Evolutionary conservation across 192 early-diverging fungal species (phyloP), one percentile per base, ranked within the genome.

Genomic region (Mortierella hygrophila): DNA sequence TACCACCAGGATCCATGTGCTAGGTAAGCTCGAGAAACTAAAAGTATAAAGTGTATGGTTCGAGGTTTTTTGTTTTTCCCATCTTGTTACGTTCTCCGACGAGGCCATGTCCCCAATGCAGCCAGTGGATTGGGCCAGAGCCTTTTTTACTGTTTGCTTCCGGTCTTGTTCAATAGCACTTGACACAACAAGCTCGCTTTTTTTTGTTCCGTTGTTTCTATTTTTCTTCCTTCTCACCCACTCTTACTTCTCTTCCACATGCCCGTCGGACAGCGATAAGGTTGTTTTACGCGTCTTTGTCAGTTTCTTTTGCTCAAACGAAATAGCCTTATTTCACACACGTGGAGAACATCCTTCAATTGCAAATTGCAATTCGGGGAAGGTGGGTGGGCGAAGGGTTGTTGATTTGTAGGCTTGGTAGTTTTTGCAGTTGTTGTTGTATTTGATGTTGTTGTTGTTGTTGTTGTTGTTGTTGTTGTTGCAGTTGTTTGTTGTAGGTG

Each of bases 41-140:
- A 21, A 21, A 23, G n/a, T 0, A 57, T 26, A 18, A n/a, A 10
- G 29, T 11, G 26, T 32, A 32, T 65, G n/a, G 55, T 5, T 26
- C 1, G 55, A 57, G 21, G 38, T 10, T 11, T 32, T 65, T 3
- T 32, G 13, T 29, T 15, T 15, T 65, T 57, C 55, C n/a, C n/a
- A 7, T 13, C 26, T 11, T 32, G 47, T 32, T 23, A 55, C 35
- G 46, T 23, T 29, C 46, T 60, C 54, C 74, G 74, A 55, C 37
- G 11, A 13, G 52, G 8, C 37, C 46, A 75, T 32, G 20, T 35
- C 71, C n/a, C 26, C n/a, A 32, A 47, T 6, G 71, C 41, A 73
- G 44, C 13, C 26, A 47, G 72, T 11, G 52, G 74, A 52, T 57
- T 52, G 74, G 52, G 35, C 35, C 29, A 75, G 47, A 75, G 54